Conservation (phyloP, 768 basidiomycete genomes). For the Russula abietina region DNA sequence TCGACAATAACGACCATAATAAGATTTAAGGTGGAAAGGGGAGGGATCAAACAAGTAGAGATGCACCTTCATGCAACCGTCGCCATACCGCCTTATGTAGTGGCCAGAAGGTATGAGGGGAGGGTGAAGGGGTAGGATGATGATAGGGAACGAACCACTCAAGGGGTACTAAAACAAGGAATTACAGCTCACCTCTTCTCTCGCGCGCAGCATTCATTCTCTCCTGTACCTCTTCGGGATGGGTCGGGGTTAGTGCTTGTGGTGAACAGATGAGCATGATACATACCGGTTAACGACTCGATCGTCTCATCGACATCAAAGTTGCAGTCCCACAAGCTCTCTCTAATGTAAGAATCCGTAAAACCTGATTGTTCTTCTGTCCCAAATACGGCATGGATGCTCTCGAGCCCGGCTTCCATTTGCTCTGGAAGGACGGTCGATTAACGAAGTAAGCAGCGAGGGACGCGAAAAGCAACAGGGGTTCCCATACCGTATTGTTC, state of each 20-base stretch:
- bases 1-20: slow-evolving; percentile 26
- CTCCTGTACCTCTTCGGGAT: slow-evolving; percentile 57
- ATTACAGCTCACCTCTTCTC: slow-evolving; percentile 73
- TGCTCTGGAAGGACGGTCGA: slow-evolving; percentile 39
- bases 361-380: slow-evolving; percentile 57
- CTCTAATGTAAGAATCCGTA: slow-evolving; percentile 67
- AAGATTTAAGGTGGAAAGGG: slow-evolving; percentile 8
- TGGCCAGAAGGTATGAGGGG: slow-evolving; percentile 27
- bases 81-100: slow-evolving; percentile 21
- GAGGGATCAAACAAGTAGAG: slow-evolving; percentile 20
- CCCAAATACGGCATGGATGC: slow-evolving; percentile 65
- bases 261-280: background rate
- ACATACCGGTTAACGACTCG: slow-evolving; percentile 67
- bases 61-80: slow-evolving; percentile 27
- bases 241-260: background rate
- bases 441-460: slow-evolving; percentile 1
- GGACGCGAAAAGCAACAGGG: slow-evolving; percentile 4
- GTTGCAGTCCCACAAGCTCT: slow-evolving; percentile 80
- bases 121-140: slow-evolving; percentile 31
- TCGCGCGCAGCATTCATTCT: slow-evolving; percentile 57
- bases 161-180: slow-evolving; percentile 32
- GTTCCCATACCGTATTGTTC: slow-evolving; percentile 75
- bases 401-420: slow-evolving; percentile 65
- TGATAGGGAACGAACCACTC: slow-evolving; percentile 25
- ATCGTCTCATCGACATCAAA: slow-evolving; percentile 79